Evolutionary conservation across 176 grass and related monocot genomes (phyloP), one percentile per base, ranked within the genome.

Genomic region (Thinopyrum elongatum): DNA sequence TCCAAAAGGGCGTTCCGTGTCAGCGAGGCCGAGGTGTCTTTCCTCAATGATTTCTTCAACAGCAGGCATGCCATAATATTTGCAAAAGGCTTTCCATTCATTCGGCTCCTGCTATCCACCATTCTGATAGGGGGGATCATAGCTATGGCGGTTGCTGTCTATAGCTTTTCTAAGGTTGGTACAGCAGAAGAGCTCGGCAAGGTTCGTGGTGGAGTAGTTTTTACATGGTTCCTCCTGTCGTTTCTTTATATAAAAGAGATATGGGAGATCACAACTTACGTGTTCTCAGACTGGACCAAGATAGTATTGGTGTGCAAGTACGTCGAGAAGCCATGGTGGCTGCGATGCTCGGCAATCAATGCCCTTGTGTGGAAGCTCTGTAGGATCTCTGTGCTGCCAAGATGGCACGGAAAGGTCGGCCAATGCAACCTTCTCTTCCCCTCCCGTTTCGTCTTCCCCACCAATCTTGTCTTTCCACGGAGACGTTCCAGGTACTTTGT

Each of bases 251-350:
- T 63, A n/a, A 81, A 80, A 70, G 84, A 87, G 64, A 36, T 3
- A 15, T 80, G 41, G 57, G 84, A 87, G 63, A 46, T 87, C 10
- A 4, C 1, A 5, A 23, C 65, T 1, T 87, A 82, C 33, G 10
- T 66, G 16, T 76, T 82, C 5, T 87, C 85, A 12, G 78, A 87
- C 28, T 87, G 85, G 85, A 87, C 77, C 27, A 87, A 82, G 31
- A 39, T 87, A 39, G 0, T 76, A 0, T 21, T 87, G 33, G 5
- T 87, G 46, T 76, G 65, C 35, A 2, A 14, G 8, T 87, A 82
- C 39, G 55, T 76, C 4, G 6, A 36, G 53, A 38, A 57, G 8
- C 53, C 53, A 6, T 76, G 27, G 62, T 76, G 65, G 7, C 55
- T 51, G 11, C 10, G 49, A 33, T 51, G 29, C 39, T 1, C 5